phyloP scores from a whole-genome alignment of 805 yeast species.

The Lipomyces kockii region DNA sequence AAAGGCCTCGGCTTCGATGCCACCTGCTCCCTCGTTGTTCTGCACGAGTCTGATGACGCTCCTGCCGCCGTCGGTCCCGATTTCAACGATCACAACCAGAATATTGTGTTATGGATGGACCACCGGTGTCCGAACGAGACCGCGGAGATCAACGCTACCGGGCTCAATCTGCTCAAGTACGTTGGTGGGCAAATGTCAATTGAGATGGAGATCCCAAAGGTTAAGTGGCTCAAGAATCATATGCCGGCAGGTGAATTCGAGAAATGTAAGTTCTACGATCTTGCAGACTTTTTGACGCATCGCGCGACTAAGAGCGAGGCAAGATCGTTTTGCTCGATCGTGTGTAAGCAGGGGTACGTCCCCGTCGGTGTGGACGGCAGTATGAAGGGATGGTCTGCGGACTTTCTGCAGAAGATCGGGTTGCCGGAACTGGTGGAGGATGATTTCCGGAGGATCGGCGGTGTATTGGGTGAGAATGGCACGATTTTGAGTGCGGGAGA shows the following conservation, averaged over 20 bases:
- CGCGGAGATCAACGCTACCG: constrained; percentile 74
- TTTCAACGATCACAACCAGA: constrained; percentile 70
- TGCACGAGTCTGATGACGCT: constrained; percentile 63
- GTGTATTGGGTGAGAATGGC: constrained; percentile 75
- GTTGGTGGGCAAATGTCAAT: constrained; percentile 98
- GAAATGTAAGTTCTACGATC: constrained; percentile 80
- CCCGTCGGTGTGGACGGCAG: constrained; percentile 92
- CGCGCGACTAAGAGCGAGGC: constrained; percentile 88
- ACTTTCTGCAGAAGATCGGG: constrained; percentile 69
- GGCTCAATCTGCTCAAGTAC: constrained; percentile 78
- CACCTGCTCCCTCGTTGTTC: constrained; percentile 89
- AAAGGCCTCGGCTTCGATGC: constrained; percentile 96
- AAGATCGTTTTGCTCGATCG: constrained; percentile 86
- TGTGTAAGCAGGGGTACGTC: constrained; percentile 93
- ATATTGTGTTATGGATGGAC: constrained; percentile 97
- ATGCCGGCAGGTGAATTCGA: constrained; percentile 65
- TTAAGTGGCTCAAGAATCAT: constrained; percentile 91
- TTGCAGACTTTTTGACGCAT: constrained; percentile 89
- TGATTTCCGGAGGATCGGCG: constrained; percentile 81
- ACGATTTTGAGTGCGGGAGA: constrained; percentile 86
- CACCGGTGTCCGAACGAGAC: constrained; percentile 90
- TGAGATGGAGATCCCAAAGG: constrained; percentile 98
- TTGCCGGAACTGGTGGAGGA: constrained; percentile 78
- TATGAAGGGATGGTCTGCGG: constrained; percentile 84
- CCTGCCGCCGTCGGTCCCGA: constrained; percentile 91